Evolutionary conservation across 1,284 basidiomycete genomes (phyloP), one percentile per base, ranked within the genome.

Genomic region (Tylopilus orsonianus): DNA sequence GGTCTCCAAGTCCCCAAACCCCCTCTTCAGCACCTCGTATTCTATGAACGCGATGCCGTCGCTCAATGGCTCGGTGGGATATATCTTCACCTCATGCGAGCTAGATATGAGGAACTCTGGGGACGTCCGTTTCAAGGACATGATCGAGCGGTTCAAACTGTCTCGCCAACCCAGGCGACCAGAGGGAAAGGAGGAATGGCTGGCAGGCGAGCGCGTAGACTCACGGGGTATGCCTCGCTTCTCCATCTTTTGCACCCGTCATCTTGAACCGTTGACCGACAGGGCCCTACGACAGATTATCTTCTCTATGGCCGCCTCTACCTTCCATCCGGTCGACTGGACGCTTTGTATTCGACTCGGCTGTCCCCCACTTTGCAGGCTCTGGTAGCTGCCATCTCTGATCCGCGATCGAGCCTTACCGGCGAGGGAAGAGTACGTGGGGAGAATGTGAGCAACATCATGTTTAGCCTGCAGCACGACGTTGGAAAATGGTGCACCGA

Each of bases 281-380:
- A 54, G 46, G 34, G 27, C 34, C 32, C 22, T 34, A 44, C 35
- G 30, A 41, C 55, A 90, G 93, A 95, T 67, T 93, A 91, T 67
- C 78, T 99, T 26, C 74, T 99, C 22, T 98, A 97, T 65, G 96
- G 95, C 13, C 85, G 92, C 19, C 76, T 96, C 39, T 95, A 97
- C 67, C 80, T 97, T 2, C 95, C 96, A 0, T 87, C 89, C 0
- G 84, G 92, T 10, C 77, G 93, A 38, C 73, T 98, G 22, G 93
- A 97, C 56, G 95, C 93, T 0, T 72, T 98, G 19, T 97, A 93
- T 56, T 91, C 92, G 0, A 87, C 85, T 9, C 78, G 95, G 5
- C 58, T 97, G 36, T 75, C 82, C 19, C 71, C 87, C n/a, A 90
- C 87, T 9, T 53, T 87, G 22, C 83, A 91, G 65, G 76, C 76